phyloP scores from a whole-genome alignment of 2,329 filamentous ascomycete genomes.

The Cladosporium oxysporum region DNA sequence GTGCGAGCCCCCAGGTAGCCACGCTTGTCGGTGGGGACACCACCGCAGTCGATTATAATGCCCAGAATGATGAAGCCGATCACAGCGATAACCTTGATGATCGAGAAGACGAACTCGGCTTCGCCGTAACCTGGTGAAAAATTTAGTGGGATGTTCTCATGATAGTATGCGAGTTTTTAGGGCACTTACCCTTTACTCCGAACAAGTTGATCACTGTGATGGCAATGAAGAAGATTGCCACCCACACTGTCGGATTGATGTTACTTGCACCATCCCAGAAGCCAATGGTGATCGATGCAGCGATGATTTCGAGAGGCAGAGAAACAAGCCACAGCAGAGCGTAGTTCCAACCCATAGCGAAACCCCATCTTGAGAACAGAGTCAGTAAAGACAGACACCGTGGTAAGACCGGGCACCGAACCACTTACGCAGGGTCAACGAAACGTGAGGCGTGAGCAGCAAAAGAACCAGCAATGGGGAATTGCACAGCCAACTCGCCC shows the following conservation, averaged over 20 bases:
- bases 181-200: slow-evolving; percentile 74
- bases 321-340: slow-evolving; percentile 31
- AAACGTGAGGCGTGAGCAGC: slow-evolving; percentile 46
- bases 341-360: slow-evolving; percentile 36
- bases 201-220: slow-evolving; percentile 85
- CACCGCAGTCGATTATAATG: slow-evolving; percentile 59
- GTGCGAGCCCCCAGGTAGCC: slow-evolving; percentile 23
- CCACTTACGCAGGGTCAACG: slow-evolving; percentile 68
- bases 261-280: slow-evolving; percentile 28
- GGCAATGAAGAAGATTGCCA: slow-evolving; percentile 74
- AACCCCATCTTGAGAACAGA: slow-evolving; percentile 27
- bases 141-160: slow-evolving; percentile 46
- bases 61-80: slow-evolving; percentile 65
- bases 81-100: slow-evolving; percentile 43
- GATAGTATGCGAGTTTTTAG: slow-evolving; percentile 90
- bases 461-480: slow-evolving; percentile 45
- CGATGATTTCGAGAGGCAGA: slow-evolving; percentile 32
- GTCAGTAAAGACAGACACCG: slow-evolving; percentile 65
- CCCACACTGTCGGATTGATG: slow-evolving; percentile 72
- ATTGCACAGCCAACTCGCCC: slow-evolving; percentile 44
- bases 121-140: slow-evolving; percentile 28
- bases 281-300: slow-evolving; percentile 31
- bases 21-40: slow-evolving; percentile 48
- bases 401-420: slow-evolving; percentile 54
- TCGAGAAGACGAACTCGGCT: slow-evolving; percentile 32